A percentile compares a stretch with the other conserved stretches of the same genome.
phyloP scores from a whole-genome alignment of 148 eudicot species.

The Camellia granthamiana region DNA sequence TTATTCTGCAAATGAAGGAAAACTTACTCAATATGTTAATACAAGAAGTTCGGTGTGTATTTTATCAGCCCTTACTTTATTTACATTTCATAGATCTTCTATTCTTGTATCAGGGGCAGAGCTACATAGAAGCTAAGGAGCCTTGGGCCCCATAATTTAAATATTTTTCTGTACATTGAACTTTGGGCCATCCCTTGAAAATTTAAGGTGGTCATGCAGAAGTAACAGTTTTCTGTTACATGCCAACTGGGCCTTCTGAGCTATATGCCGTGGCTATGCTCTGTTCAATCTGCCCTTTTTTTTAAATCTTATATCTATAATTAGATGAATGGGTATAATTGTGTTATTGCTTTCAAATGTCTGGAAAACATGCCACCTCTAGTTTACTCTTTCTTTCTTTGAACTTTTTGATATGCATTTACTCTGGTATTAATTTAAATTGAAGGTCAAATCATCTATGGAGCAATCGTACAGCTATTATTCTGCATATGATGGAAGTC shows the following conservation, averaged over 20 bases:
- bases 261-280: neutral
- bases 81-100: conserved; percentile 1
- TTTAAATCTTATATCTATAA: neutral
- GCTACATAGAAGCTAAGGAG: neutral
- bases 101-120: neutral
- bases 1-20: conserved; percentile 57
- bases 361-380: neutral
- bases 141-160: too few relatives aligned
- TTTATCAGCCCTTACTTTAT: neutral
- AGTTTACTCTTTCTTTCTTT: neutral
- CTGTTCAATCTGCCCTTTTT: neutral
- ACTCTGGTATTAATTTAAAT: conserved; percentile 4
- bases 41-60: conserved; percentile 50
- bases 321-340: neutral
- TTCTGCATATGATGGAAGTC: conserved; percentile 35
- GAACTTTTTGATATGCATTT: neutral
- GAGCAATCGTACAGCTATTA: conserved; percentile 49
- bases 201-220: neutral
- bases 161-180: neutral
- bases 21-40: conserved; percentile 60
- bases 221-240: neutral
- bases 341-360: neutral
- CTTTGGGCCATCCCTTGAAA: neutral
- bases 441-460: conserved; percentile 40
- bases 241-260: too few relatives aligned